Base-by-base conservation (phyloP, 208 protist species). In the Trypanosoma congolense region DNA sequence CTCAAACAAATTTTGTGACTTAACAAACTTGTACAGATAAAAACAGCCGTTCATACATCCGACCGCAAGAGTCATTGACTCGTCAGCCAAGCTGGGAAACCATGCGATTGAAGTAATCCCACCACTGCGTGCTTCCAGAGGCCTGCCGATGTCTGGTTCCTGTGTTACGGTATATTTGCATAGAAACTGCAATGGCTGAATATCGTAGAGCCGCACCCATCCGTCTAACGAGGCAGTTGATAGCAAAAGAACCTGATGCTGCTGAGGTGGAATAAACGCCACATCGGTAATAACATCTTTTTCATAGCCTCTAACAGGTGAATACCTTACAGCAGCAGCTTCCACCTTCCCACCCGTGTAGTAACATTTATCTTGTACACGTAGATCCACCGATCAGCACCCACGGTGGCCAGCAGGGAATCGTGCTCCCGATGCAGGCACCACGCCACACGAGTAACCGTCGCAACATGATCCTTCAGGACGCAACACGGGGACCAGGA, bases 221-320 rank as follows among this genome's bases (percentile, higher is more conserved):
- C 88, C 88, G 51, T 95, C 88, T 18, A 95, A 64, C 1, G 88
- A 92, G 35, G 88, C 83, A 12, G 88, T 92, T 22, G 84, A 91
- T 24, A 95, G 71, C 22, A 90, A 71, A 51, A 89, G 55, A 25
- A 84, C 75, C 57, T 83, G 75, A 45, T 87, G 80, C 62, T 90
- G 80, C 55, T 81, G 76, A 16, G 82, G 83, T 18, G 84, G 88
- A 43, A 90, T 64, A 63, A 95, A 95, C 28, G 88, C 81, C 28
- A 95, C 76, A 60, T 92, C 84, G 2, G 84, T 95, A 63, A 92
- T 90, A 42, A 76, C 84, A 65, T 95, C 88, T 59, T 90, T 90
- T 64, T 92, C 83, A 55, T 79, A 89, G 16, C 88, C 83, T 33
- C 78, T 74, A 65, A 85, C 71, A 25, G 68, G 61, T 18, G 83